Evolutionary conservation across 2,329 filamentous ascomycete species (phyloP), one percentile per base, ranked within the genome.

Genomic region (Neofusicoccum sp.): DNA sequence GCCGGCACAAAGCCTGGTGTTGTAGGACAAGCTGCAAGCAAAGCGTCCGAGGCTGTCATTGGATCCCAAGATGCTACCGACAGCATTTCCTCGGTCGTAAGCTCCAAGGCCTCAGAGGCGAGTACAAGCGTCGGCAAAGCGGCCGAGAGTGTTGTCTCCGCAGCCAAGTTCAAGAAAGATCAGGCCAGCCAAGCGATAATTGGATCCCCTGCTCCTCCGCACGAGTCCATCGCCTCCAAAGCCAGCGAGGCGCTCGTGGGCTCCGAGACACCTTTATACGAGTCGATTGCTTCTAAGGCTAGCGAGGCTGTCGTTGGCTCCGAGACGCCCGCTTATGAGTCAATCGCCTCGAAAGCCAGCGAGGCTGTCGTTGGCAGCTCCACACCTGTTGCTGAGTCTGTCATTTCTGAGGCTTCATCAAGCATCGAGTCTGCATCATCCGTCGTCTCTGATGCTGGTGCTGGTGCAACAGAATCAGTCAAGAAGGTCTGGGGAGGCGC

Each of bases 401-500:
- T 64, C 6, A 34, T 31, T 43, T 56, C 58, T 33, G 58, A 67
- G 16, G 67, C 65, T 45, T 64, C 62, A 16, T 63, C 64, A 31
- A 63, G 56, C 16, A 11, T 64, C 12, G 49, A 41, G 2, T 59
- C 59, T 6, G 62, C 43, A 3, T 68, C 67, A 8, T 71, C 71
- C 31, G 64, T 63, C 11, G 72, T 70, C 37, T 70, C 71, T 33
- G 50, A 63, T 28, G 44, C 62, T 6, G 61, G 62, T 44, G n/a
- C 41, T n/a, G 69, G 73, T 34, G 67, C 70, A 5, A 68, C 68
- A 39, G 65, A 67, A n/a, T 68, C 72, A n/a, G 75, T 79, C 1
- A 79, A 78, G 67, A 85, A 84, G 70, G 81, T 86, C 34, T 85
- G 81, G 69, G 82, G 81, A 69, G 79, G 84, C 70, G 81, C 82